Evolutionary conservation across 106 monocot genomes (phyloP).

Genomic region (Platanthera zijinensis): DNA sequence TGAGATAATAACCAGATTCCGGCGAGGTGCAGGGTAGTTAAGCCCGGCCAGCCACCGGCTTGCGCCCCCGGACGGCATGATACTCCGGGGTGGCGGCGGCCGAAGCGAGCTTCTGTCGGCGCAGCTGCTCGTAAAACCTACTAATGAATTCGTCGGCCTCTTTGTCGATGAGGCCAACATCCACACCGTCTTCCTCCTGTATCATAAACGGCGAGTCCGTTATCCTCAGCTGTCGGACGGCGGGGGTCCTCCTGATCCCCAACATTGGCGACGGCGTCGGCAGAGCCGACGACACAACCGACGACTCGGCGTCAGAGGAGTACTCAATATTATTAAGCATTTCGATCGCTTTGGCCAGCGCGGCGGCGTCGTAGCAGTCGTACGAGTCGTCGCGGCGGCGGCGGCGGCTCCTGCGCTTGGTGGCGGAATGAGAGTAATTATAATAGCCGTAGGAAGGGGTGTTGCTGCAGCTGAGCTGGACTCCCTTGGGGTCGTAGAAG

Average conservation of each 20-base stretch:
- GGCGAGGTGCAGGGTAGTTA: too few species aligned
- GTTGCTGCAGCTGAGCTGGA: conserved; percentile 76
- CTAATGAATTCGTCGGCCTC: conserved; percentile 64
- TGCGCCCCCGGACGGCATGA: too few species aligned
- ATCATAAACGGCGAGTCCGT: conserved; percentile 52
- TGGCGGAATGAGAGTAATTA: not conserved
- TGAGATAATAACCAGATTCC: too few species aligned
- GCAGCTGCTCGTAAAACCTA: conserved; percentile 63
- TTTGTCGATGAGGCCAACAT: conserved; percentile 12
- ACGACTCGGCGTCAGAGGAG: not conserved
- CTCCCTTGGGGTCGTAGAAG: conserved; percentile 41
- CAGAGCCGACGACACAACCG: not conserved
- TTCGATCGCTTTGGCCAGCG: conserved; percentile 12
- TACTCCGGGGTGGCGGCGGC: too few species aligned
- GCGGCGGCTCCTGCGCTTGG: not conserved
- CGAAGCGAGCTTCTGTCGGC: conserved; percentile 20
- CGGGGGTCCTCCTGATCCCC: conserved; percentile 10
- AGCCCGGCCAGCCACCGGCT: too few species aligned
- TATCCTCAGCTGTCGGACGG: conserved; percentile 25
- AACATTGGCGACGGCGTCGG: conserved; percentile 11
- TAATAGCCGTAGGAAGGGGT: conserved; percentile 25
- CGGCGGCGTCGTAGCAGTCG: conserved; percentile 8
- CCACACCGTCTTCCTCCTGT: conserved; percentile 14
- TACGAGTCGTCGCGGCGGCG: not conserved
- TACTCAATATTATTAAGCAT: not conserved